Conservation (phyloP, 1,284 basidiomycete genomes). For the Pseudomicrostroma phylloplanum region DNA sequence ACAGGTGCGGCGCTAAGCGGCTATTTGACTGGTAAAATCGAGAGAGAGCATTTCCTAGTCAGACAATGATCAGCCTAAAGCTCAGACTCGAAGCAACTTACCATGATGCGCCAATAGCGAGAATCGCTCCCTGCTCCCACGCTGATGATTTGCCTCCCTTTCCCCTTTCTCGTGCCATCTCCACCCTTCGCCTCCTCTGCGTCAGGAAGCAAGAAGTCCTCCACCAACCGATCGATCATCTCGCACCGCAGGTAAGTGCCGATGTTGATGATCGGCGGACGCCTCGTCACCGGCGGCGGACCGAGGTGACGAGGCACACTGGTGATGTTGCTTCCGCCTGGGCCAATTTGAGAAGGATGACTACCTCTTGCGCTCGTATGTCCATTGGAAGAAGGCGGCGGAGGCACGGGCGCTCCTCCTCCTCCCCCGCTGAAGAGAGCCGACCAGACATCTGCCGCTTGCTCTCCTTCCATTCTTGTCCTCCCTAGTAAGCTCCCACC, state of each 20-base stretch:
- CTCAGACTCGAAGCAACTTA: conserved; percentile 54
- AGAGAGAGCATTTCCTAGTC: conserved; percentile 52
- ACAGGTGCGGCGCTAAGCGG: conserved; percentile 23
- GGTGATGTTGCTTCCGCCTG: not conserved
- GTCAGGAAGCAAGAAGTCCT: conserved; percentile 60
- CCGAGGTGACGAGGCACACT: not conserved
- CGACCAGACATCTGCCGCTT: no score
- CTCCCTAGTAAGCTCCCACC: no score
- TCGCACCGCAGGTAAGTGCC: conserved; percentile 81
- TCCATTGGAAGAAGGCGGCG: no score
- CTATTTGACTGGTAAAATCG: conserved; percentile 56
- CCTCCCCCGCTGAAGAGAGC: no score
- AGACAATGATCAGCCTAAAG: not conserved
- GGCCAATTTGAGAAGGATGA: not conserved
- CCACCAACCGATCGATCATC: conserved; percentile 72
- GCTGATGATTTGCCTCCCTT: conserved; percentile 71
- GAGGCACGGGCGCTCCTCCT: no score
- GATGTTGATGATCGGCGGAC: conserved; percentile 81
- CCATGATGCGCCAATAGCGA: conserved; percentile 80
- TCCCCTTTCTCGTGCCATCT: conserved; percentile 37
- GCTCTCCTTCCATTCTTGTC: no score
- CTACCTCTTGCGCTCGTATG: not conserved
- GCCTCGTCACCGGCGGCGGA: conserved; percentile 14
- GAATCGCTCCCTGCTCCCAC: conserved; percentile 89
- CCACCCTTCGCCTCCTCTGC: conserved; percentile 51